Conservation (phyloP, 176 grass and related monocot species). For the maize (Zea mays) region Zm-B73-REFERENCE-NAM-5.0 NC_050103.1:168070501-168071000, state of each 20-base stretch:
- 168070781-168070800: neutral
- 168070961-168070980: neutral
- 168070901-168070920: neutral
- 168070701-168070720: conserved; percentile 22
- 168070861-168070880: neutral
- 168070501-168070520: conserved; percentile 78
- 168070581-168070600: neutral
- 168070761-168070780: neutral
- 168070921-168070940: neutral
- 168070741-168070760: neutral
- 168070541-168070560: conserved; percentile 57
- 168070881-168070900: neutral
- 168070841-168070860: neutral
- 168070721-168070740: conserved; percentile 12
- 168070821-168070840: neutral
- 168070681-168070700: conserved; percentile 84
- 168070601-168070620: conserved; percentile 9
- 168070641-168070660: conserved; percentile 60
- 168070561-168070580: neutral
- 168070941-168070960: neutral
- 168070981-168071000: neutral
- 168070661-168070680: conserved; percentile 66
- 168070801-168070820: conserved; percentile 10
- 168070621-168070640: conserved; percentile 14
- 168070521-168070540: conserved; percentile 67